phyloP scores from a whole-genome alignment of 805 yeast genomes.

The Candida ipomoeae region DNA sequence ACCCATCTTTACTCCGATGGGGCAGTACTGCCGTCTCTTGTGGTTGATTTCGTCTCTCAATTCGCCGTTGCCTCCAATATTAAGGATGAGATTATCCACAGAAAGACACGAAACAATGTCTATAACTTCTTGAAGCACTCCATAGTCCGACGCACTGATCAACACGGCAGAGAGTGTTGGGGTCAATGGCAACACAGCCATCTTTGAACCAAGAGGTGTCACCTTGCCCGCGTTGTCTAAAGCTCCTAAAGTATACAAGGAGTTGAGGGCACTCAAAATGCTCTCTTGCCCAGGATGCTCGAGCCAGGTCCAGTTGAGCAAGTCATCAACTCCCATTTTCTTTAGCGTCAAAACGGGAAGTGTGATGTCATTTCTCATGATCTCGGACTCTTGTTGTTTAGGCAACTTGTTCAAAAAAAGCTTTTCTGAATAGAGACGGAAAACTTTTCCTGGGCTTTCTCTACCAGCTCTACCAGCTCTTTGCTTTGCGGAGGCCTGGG shows the following conservation, averaged over 20 bases:
- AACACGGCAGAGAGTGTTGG: constrained; percentile 89
- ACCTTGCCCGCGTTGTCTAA: constrained; percentile 71
- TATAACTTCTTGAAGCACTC: constrained; percentile 61
- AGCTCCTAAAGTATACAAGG: constrained; percentile 76
- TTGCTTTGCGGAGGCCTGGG: constrained; percentile 92
- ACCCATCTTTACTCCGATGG: constrained; percentile 70
- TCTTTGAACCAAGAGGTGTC: constrained; percentile 74
- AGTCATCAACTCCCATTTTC: constrained; percentile 75
- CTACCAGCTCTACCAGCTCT: constrained; percentile 99
- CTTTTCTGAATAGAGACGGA: constrained; percentile 71
- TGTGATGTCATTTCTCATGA: constrained; percentile 78
- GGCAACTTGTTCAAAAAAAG: constrained; percentile 58
- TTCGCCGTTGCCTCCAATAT: constrained; percentile 65
- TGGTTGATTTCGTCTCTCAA: constrained; percentile 80
- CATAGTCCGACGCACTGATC: constrained; percentile 58
- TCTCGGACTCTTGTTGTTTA: constrained; percentile 88
- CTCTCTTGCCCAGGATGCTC: constrained; percentile 85
- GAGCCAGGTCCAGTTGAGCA: constrained; percentile 87
- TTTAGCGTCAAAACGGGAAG: constrained; percentile 83
- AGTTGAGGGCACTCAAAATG: constrained; percentile 68
- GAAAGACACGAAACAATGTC: constrained; percentile 92
- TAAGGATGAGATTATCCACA: constrained; percentile 80
- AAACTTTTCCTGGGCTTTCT: constrained; percentile 86
- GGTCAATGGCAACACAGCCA: constrained; percentile 88
- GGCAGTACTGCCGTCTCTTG: constrained; percentile 63